Conservation (phyloP, 805 yeast genomes). For the Teunomyces kruisii region DNA sequence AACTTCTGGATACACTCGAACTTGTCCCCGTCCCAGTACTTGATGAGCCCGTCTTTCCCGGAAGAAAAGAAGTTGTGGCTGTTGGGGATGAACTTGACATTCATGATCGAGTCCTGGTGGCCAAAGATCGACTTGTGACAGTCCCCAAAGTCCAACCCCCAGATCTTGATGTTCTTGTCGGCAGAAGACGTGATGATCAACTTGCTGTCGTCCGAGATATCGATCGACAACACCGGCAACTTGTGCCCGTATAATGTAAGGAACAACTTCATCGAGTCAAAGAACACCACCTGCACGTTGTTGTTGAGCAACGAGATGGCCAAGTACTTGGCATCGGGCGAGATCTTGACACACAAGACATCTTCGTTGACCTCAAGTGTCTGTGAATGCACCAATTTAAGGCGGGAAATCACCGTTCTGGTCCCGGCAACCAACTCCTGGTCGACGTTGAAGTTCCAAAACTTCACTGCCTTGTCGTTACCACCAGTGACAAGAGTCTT, state of each 20-base stretch:
- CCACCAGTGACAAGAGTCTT: constrained; percentile 86
- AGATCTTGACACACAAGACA: constrained; percentile 71
- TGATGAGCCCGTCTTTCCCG: constrained; percentile 84
- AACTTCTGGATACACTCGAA: constrained; percentile 90
- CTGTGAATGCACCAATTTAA: constrained; percentile 70
- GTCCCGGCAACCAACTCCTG: constrained; percentile 74
- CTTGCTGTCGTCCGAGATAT: constrained; percentile 86
- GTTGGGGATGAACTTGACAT: constrained; percentile 79
- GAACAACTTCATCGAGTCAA: constrained; percentile 83
- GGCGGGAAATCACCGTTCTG: constrained; percentile 40
- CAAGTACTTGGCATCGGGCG: constrained; percentile 73
- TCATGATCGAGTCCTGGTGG: constrained; percentile 94
- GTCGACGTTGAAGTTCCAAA: constrained; percentile 80
- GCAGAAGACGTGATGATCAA: constrained; percentile 91
- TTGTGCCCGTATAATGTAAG: constrained; percentile 94
- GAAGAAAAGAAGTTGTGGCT: constrained; percentile 87
- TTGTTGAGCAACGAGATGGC: constrained; percentile 88
- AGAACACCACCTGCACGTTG: constrained; percentile 92
- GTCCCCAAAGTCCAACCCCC: constrained; percentile 99
- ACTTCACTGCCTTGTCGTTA: constrained; percentile 85
- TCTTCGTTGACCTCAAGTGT: constrained; percentile 88
- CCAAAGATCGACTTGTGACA: constrained; percentile 96
- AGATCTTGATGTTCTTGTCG: constrained; percentile 93
- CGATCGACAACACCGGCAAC: constrained; percentile 89
- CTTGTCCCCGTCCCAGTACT: constrained; percentile 98